Percentiles rank a stretch among this genome's conserved stretches.
phyloP scores from a whole-genome alignment of 768 basidiomycete species.

The Imleria badia region DNA sequence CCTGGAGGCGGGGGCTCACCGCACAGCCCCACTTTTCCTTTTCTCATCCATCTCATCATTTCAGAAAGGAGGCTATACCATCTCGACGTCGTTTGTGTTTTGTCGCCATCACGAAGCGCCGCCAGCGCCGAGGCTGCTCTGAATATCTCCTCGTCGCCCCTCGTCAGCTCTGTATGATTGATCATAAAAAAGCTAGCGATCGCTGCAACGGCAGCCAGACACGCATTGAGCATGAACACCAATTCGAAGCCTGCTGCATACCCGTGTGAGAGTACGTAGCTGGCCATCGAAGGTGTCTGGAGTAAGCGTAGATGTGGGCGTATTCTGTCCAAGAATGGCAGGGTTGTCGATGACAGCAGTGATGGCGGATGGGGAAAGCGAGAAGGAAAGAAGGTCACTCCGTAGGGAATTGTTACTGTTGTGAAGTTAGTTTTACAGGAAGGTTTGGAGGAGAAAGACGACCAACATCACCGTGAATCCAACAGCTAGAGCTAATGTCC shows the following conservation, averaged over 20 bases:
- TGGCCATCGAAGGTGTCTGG: slow-evolving; percentile 34
- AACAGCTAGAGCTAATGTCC: slow-evolving; percentile 64
- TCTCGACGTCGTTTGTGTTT: not conserved
- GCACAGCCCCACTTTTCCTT: not conserved
- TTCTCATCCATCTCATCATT: not conserved
- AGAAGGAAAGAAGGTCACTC: slow-evolving; percentile 38
- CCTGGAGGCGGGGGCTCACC: not conserved
- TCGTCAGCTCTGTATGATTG: slow-evolving; percentile 56
- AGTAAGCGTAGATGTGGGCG: slow-evolving; percentile 33
- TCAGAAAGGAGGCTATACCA: not conserved
- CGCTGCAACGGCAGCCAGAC: slow-evolving; percentile 53
- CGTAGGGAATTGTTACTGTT: slow-evolving; percentile 49
- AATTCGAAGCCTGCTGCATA: slow-evolving; percentile 57
- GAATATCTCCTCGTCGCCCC: slow-evolving; percentile 55
- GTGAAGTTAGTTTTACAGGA: not conserved
- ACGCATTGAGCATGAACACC: slow-evolving; percentile 62
- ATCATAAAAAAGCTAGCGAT: slow-evolving; percentile 58
- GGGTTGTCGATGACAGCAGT: slow-evolving; percentile 51
- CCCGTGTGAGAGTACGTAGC: slow-evolving; percentile 44
- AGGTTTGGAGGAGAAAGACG: slow-evolving; percentile 5
- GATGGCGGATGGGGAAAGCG: slow-evolving; percentile 39
- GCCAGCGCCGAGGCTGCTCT: slow-evolving; percentile 40
- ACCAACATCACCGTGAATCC: slow-evolving; percentile 56
- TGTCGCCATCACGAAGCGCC: not conserved
- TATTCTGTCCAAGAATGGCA: slow-evolving; percentile 31